Evolutionary conservation across 441 rosid genomes (phyloP).

Genomic region (Oxalis stricta): DNA sequence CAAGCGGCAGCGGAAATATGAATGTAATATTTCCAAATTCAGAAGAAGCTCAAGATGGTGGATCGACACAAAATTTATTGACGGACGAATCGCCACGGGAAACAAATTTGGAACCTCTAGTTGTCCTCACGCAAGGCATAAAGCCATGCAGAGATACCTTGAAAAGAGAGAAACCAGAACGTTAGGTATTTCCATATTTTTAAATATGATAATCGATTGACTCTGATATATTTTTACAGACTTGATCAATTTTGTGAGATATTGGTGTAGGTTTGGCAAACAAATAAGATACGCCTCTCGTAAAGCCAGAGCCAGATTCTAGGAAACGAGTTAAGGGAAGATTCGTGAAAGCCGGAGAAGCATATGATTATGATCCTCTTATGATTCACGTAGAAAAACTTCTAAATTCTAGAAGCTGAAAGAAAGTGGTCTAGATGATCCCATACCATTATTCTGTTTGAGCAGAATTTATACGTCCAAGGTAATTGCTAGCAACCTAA

Average conservation of each 20-base stretch:
- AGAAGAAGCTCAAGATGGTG: constrained; percentile 49
- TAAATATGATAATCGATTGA: neutral
- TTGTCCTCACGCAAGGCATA: constrained; percentile 41
- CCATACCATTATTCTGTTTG: too few relatives aligned
- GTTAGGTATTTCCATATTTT: constrained; percentile 13
- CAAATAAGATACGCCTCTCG: constrained; percentile 68
- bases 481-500: too few relatives aligned
- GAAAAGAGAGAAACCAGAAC: constrained; percentile 49
- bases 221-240: too few relatives aligned
- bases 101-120: constrained; percentile 32
- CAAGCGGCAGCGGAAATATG: constrained; percentile 22
- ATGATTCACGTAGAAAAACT: constrained; percentile 11
- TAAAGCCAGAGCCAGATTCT: constrained; percentile 73
- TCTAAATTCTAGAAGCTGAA: constrained; percentile 12
- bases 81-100: constrained; percentile 59
- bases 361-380: constrained; percentile 57
- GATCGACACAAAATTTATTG: constrained; percentile 28
- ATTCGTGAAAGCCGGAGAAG: constrained; percentile 76
- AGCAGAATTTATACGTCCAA: too few relatives aligned
- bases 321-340: constrained; percentile 83
- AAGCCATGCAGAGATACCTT: constrained; percentile 58
- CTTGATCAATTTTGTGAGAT: too few relatives aligned
- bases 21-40: constrained; percentile 30
- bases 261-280: constrained; percentile 53
- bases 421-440: too few relatives aligned